phyloP scores from a whole-genome alignment of 1,139 yeast genomes.

The Taphrina flavorubra region DNA sequence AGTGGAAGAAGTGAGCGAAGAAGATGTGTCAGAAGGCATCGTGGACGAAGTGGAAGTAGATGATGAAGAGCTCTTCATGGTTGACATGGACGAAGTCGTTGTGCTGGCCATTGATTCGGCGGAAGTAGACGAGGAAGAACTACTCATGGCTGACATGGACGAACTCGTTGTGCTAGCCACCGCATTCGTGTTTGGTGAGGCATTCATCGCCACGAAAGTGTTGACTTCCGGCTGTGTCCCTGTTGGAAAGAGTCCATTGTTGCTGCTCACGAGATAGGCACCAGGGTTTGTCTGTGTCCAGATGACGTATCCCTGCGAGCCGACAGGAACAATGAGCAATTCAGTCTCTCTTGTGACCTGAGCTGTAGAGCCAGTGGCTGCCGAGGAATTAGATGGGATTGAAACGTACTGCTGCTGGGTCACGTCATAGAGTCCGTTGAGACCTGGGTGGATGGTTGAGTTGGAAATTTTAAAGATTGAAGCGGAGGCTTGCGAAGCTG shows the following conservation, averaged over 20 bases:
- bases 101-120: neutral
- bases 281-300: constrained; percentile 31
- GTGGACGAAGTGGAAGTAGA: no score
- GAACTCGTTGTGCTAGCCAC: neutral
- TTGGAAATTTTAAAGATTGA: constrained; percentile 1
- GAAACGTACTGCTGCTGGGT: constrained; percentile 6
- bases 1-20: neutral
- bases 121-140: neutral
- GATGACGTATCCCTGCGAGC: constrained; percentile 2
- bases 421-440: constrained; percentile 16
- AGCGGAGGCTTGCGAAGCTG: constrained; percentile 1
- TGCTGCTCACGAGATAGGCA: constrained; percentile 1
- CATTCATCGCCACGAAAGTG: constrained; percentile 11
- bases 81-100: no score
- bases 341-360: constrained; percentile 20
- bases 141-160: neutral
- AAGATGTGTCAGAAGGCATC: no score
- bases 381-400: constrained; percentile 6
- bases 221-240: constrained; percentile 14
- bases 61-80: no score
- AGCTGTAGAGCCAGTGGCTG: constrained; percentile 8
- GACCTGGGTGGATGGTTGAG: constrained; percentile 23
- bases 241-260: constrained; percentile 2
- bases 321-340: constrained; percentile 11
- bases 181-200: neutral